Evolutionary conservation across 2,329 filamentous ascomycete species (phyloP).

Genomic region (Blastomyces percursus): DNA sequence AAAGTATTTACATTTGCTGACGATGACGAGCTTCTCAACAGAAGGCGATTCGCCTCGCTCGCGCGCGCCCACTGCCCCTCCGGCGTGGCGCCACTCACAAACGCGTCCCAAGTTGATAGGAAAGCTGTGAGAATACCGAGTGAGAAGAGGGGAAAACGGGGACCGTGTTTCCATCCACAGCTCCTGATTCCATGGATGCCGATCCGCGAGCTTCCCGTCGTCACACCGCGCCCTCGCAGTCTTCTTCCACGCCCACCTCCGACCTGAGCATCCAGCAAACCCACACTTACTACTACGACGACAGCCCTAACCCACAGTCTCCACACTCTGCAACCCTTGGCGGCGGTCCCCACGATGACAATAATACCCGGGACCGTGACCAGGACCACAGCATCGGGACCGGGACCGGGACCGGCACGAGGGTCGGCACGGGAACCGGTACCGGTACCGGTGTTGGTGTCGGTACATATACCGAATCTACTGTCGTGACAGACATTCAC

Average conservation of each 20-base stretch:
- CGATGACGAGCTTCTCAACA: not conserved
- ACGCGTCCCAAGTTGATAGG: not conserved
- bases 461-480: not conserved
- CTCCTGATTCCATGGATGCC: conserved; percentile 2
- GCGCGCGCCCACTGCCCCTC: not conserved
- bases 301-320: not conserved
- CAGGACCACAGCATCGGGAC: not conserved
- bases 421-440: not conserved
- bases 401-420: not conserved
- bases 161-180: not conserved
- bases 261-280: not conserved
- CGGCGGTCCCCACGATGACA: not conserved
- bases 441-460: not conserved
- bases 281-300: not conserved
- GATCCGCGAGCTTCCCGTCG: not conserved
- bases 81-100: not conserved
- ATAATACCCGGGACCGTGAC: not conserved
- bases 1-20: not conserved
- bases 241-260: not conserved
- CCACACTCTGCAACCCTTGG: conserved; percentile 1
- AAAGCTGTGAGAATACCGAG: not conserved
- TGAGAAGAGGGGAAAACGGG: not conserved
- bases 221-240: not conserved
- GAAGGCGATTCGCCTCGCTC: not conserved
- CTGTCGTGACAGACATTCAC: not conserved